Conservation (phyloP, 2,329 filamentous ascomycete species). For the Cladosporium sp. region DNA sequence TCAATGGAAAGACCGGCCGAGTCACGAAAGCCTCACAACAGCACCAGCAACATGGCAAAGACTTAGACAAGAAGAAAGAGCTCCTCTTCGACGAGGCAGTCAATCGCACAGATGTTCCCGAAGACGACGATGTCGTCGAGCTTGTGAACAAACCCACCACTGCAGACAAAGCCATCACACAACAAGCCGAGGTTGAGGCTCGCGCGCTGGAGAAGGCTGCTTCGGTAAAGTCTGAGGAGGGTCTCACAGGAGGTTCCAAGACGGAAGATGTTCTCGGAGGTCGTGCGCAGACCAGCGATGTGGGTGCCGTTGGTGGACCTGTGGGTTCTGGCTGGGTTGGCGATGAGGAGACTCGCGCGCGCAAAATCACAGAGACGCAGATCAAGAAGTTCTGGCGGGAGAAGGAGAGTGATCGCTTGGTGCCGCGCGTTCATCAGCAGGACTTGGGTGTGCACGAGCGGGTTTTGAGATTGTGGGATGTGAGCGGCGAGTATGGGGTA, state of each 20-base stretch:
- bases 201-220: not conserved
- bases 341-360: conserved; percentile 58
- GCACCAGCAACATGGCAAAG: conserved; percentile 38
- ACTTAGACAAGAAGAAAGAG: conserved; percentile 39
- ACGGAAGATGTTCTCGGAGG: conserved; percentile 37
- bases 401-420: conserved; percentile 69
- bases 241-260: conserved; percentile 30
- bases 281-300: conserved; percentile 31
- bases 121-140: conserved; percentile 23
- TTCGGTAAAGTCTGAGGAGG: conserved; percentile 22
- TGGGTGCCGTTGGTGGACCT: conserved; percentile 52
- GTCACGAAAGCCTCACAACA: conserved; percentile 59
- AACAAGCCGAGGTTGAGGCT: conserved; percentile 40
- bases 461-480: conserved; percentile 87
- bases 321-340: conserved; percentile 37
- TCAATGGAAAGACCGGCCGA: conserved; percentile 53
- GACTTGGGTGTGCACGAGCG: conserved; percentile 75
- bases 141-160: conserved; percentile 37
- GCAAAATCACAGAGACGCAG: conserved; percentile 66
- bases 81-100: conserved; percentile 39
- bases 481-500: conserved; percentile 89
- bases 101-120: conserved; percentile 29
- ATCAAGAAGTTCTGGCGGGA: conserved; percentile 76
- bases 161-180: conserved; percentile 42
- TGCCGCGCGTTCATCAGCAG: conserved; percentile 76